Conservation (phyloP, 129 eudicot species). For the Erigeron canadensis region DNA sequence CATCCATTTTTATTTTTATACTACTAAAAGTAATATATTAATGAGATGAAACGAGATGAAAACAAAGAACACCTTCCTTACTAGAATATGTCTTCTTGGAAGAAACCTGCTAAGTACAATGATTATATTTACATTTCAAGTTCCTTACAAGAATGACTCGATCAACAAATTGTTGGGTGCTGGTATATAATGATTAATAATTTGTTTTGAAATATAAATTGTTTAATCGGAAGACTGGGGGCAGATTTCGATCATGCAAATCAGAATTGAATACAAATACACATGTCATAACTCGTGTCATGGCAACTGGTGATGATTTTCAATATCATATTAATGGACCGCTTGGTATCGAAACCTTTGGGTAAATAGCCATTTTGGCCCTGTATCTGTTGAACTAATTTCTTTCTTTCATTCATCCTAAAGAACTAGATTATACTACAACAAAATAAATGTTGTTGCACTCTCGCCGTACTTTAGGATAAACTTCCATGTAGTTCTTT, state of each 20-base stretch:
- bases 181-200: background rate
- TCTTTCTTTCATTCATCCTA: background rate
- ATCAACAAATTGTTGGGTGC: background rate
- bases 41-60: background rate
- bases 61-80: background rate
- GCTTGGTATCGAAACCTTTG: no score
- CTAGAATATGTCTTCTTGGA: background rate
- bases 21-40: no score
- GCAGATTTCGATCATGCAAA: conserved; percentile 93
- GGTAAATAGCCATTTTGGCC: conserved; percentile 35
- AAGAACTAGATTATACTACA: background rate
- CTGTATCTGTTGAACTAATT: conserved; percentile 5
- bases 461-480: no score
- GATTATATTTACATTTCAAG: background rate
- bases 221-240: conserved; percentile 48
- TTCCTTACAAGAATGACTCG: background rate
- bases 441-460: no score
- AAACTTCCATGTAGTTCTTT: no score
- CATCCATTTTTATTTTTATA: no score
- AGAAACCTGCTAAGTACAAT: background rate
- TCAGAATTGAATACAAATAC: conserved; percentile 61
- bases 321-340: no score
- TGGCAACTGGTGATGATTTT: no score
- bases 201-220: conserved; percentile 9
- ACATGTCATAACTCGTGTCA: conserved; percentile 78